phyloP scores from a whole-genome alignment of 768 basidiomycete species.

The Psilocybe azurescens region DNA sequence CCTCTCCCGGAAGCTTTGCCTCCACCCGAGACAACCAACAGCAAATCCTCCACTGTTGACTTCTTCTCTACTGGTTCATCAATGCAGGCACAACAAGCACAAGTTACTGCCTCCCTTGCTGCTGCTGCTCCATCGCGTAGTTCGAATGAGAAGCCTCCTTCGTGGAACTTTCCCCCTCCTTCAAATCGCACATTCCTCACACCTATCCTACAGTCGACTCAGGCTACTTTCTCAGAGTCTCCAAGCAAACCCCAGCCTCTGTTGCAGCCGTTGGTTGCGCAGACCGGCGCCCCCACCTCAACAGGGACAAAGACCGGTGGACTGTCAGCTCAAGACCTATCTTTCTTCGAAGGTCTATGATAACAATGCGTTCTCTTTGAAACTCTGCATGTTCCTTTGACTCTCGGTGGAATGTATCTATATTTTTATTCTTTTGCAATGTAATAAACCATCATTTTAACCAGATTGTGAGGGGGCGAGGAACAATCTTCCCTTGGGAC shows the following conservation, averaged over 20 bases:
- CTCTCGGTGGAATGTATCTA: slow-evolving; percentile 1
- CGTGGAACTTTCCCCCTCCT: slow-evolving; percentile 12
- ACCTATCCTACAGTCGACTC: slow-evolving; percentile 2
- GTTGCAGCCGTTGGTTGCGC: slow-evolving; percentile 1
- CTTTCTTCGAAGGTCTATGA: slow-evolving; percentile 78
- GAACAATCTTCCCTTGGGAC: too few relatives aligned
- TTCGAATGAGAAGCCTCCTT: neutral
- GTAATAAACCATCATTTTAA: neutral
- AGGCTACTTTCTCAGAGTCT: neutral
- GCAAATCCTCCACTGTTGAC: slow-evolving; percentile 26
- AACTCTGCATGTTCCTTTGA: neutral
- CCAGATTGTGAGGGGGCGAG: neutral
- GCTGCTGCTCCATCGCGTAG: neutral
- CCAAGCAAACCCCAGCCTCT: neutral
- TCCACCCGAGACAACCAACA: slow-evolving; percentile 28
- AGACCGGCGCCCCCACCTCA: slow-evolving; percentile 18
- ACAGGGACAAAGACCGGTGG: slow-evolving; percentile 45
- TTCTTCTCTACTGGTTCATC: slow-evolving; percentile 30
- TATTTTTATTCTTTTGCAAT: neutral
- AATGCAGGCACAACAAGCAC: slow-evolving; percentile 36
- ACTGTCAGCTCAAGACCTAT: slow-evolving; percentile 82
- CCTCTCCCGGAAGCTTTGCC: slow-evolving; percentile 48
- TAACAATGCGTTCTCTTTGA: slow-evolving; percentile 2
- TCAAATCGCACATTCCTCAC: slow-evolving; percentile 11
- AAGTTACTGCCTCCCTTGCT: slow-evolving; percentile 31